phyloP scores from a whole-genome alignment of 2,329 filamentous ascomycete species.

The Blastomyces silverae region DNA sequence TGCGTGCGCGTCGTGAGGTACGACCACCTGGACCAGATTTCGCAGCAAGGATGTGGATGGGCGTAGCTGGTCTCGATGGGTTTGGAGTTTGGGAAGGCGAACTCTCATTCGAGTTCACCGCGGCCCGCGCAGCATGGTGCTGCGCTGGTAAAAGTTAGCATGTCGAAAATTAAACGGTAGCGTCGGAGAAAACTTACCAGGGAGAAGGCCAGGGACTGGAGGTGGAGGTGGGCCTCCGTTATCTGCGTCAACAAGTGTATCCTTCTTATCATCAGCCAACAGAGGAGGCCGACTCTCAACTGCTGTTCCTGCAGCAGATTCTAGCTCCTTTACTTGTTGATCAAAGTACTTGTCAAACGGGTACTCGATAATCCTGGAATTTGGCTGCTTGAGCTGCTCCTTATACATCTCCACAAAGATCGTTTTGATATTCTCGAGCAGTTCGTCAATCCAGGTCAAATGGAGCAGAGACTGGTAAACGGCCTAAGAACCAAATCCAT shows the following conservation, averaged over 20 bases:
- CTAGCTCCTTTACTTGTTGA: conserved; percentile 76
- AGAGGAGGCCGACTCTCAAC: conserved; percentile 43
- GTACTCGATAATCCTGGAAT: conserved; percentile 73
- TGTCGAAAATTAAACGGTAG: conserved; percentile 3
- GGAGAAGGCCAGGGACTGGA: conserved; percentile 47
- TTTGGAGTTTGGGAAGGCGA: conserved; percentile 65
- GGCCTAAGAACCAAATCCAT: conserved; percentile 53
- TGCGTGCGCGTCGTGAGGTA: conserved; percentile 72
- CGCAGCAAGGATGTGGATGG: conserved; percentile 44
- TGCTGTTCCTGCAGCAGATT: conserved; percentile 33
- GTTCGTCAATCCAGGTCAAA: conserved; percentile 92
- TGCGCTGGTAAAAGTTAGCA: conserved; percentile 35
- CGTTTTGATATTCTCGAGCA: conserved; percentile 88
- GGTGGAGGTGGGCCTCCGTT: conserved; percentile 48
- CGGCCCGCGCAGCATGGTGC: conserved; percentile 39
- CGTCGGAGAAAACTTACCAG: conserved; percentile 31
- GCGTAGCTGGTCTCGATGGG: conserved; percentile 72
- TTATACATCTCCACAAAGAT: conserved; percentile 88
- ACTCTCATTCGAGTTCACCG: conserved; percentile 55
- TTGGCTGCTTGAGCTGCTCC: conserved; percentile 73
- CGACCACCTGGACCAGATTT: conserved; percentile 66
- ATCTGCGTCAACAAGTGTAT: conserved; percentile 43
- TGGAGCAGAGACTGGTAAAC: conserved; percentile 95
- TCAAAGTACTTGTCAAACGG: conserved; percentile 92
- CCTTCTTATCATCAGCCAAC: conserved; percentile 39